phyloP scores from a whole-genome alignment of 2,329 filamentous ascomycete species.

The Thielaviopsis populi region DNA sequence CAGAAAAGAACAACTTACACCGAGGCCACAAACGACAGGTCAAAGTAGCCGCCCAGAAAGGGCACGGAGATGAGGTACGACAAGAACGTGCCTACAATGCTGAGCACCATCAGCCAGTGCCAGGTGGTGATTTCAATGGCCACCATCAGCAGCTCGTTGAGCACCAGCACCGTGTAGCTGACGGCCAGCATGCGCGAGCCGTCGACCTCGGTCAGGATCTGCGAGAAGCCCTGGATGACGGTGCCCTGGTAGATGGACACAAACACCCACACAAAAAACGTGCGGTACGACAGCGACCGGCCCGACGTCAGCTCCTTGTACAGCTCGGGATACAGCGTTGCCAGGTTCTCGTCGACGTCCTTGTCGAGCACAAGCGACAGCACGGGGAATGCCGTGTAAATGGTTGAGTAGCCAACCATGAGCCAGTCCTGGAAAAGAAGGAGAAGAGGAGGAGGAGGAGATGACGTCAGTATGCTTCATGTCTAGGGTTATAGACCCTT shows the following conservation, averaged over 20 bases:
- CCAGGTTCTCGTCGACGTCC: conserved; percentile 85
- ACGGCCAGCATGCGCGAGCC: conserved; percentile 69
- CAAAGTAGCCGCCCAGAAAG: conserved; percentile 80
- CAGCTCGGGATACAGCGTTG: conserved; percentile 88
- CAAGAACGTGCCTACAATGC: conserved; percentile 65
- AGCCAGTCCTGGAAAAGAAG: conserved; percentile 61
- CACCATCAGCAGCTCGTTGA: conserved; percentile 96
- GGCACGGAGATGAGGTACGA: conserved; percentile 73
- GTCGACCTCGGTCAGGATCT: conserved; percentile 69
- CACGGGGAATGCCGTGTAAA: conserved; percentile 88
- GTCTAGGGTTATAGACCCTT: neutral
- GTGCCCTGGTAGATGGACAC: conserved; percentile 91
- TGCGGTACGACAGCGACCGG: conserved; percentile 73
- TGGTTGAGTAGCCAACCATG: conserved; percentile 86
- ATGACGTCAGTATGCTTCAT: conserved; percentile 18
- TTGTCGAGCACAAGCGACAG: conserved; percentile 87
- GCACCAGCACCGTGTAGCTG: conserved; percentile 76
- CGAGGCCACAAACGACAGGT: conserved; percentile 63
- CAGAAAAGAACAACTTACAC: no score
- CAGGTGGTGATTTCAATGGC: conserved; percentile 93
- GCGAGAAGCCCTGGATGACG: conserved; percentile 87
- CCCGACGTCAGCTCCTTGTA: conserved; percentile 95
- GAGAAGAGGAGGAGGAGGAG: no score
- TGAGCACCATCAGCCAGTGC: conserved; percentile 83
- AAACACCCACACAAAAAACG: conserved; percentile 92